These are phyloP conservation scores for Nicotiana undulata DNA, from an alignment of 257 asterid species.

Conservation along the genomic window DNA sequence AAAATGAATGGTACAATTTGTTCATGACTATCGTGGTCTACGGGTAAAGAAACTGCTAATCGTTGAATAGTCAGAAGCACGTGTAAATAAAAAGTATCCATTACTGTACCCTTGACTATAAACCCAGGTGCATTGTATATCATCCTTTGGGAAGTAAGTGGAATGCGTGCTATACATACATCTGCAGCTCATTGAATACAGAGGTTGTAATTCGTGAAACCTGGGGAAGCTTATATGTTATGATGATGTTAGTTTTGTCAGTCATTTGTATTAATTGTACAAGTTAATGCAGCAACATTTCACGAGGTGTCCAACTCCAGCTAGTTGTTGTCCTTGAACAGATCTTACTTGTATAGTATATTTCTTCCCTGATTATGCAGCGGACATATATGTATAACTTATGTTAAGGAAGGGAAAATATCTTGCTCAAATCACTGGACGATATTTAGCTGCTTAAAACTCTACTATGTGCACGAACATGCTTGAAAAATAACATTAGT, in stretches of 20 bases:
- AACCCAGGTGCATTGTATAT: conserved; percentile 22
- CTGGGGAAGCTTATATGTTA: neutral
- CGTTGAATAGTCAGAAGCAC: neutral
- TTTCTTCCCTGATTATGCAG: neutral
- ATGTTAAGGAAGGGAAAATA: too few species aligned
- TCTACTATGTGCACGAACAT: too few species aligned
- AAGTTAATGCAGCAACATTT: neutral
- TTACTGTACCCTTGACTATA: conserved; percentile 4
- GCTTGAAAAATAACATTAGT: too few species aligned
- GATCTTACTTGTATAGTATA: neutral
- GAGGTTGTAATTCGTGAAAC: neutral
- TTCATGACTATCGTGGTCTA: neutral
- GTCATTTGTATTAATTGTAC: neutral
- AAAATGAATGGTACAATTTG: neutral
- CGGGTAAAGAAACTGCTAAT: neutral
- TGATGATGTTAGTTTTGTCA: neutral
- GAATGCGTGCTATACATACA: neutral
- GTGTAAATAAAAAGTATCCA: conserved; percentile 26
- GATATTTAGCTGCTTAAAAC: too few species aligned
- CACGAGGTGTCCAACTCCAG: neutral
- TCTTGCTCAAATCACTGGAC: too few species aligned
- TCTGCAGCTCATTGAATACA: neutral
- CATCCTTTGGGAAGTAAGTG: conserved; percentile 11
- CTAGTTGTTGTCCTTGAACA: neutral
- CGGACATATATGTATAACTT: neutral